Evolutionary conservation across 148 eudicot species (phyloP), one percentile per base, ranked within the genome.

Genomic region (Chenopodium quinoa): DNA sequence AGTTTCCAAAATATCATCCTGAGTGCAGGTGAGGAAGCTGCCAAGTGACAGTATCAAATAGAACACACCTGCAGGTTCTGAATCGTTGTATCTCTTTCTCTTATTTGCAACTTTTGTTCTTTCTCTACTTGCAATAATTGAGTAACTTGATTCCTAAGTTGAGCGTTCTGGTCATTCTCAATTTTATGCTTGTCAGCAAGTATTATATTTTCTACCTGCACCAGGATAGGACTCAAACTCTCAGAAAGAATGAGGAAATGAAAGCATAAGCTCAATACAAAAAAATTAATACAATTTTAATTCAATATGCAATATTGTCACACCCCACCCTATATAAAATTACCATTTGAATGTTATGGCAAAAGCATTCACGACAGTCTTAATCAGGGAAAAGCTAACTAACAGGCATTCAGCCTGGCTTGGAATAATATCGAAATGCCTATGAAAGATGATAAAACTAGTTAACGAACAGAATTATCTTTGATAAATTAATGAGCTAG

Each of bases 101-200:
- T 91, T 79, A 92, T 85, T 85, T 88, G 97, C 85, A 91, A 64
- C 86, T 93, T 93, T 76, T 91, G 92, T 63, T 96, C 98, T 83
- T 96, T 95, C 86, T 93, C 98, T 71, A 75, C 80, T 84, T 93
- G 95, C 79, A 93, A 81, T 52, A 93, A 73, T 82, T 88, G 98
- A 85, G 99, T 88, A 85, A 93, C 86, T 89, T 96, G 99, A 87
- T 89, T 93, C 87, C 95, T 84, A 54, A 96, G 88, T 80, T 92
- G 95, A 78, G 91, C 78, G 85, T 93, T 96, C 84, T 96, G 99
- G 64, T 96, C 98, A 86, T 92, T 93, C 88, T 96, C 99, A 78
- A 89, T 85, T 85, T 86, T 91, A 79, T 87, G 90, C 88, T 93
- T 93, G 81, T 93, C 99, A 7, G 86, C 84, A 78, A 96, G 93